Conservation (phyloP, 805 yeast genomes). For the Saccharomyces eubayanus region DNA sequence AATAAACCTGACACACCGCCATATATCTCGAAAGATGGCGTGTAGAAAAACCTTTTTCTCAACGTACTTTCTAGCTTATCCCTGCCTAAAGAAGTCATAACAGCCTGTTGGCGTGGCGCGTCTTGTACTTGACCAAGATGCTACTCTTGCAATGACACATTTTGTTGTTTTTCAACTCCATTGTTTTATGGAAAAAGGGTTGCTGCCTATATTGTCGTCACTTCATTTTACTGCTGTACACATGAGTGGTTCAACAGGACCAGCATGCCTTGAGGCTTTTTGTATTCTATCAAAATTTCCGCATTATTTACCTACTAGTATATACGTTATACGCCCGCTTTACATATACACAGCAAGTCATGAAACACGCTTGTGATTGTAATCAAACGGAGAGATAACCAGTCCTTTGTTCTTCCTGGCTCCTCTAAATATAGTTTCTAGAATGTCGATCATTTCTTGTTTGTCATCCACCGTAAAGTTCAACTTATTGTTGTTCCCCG, state of each 20-base stretch:
- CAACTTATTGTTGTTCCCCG: constrained; percentile 93
- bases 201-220: not conserved
- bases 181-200: not conserved
- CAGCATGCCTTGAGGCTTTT: not conserved
- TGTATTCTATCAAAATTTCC: not conserved
- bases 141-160: not conserved
- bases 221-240: not conserved
- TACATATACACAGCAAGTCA: not conserved
- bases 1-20: constrained; percentile 98
- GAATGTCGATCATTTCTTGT: constrained; percentile 84
- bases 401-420: constrained; percentile 89
- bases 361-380: constrained; percentile 34
- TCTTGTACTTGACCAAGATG: not conserved
- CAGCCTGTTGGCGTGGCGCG: not conserved
- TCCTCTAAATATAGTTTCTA: constrained; percentile 84
- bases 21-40: constrained; percentile 94
- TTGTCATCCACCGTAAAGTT: constrained; percentile 70
- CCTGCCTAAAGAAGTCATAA: constrained; percentile 48
- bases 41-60: constrained; percentile 92
- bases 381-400: constrained; percentile 75
- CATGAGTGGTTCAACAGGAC: not conserved
- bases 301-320: not conserved
- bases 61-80: constrained; percentile 83
- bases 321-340: not conserved
- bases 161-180: not conserved